Evolutionary conservation across 306 rosid species (phyloP), one percentile per base, ranked within the genome.

Genomic region (Vachellia collinsii): DNA sequence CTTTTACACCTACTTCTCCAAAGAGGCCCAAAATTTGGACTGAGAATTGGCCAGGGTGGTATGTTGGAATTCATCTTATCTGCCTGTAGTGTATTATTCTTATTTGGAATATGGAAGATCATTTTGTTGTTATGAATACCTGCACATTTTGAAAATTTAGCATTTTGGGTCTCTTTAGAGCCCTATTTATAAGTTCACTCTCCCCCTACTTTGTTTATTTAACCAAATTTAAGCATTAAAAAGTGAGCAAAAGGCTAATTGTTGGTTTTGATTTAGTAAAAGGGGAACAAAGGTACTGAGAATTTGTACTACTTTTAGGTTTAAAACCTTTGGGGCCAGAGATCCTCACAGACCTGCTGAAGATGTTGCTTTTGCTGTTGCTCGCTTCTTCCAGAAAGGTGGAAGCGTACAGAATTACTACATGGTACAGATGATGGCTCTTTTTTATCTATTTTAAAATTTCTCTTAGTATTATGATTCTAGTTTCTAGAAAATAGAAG

Each of bases 41-140:
- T 36, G 98, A 94, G 80, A 94, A 94, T 81, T 94, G 97, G 97
- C 97, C 98, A 53, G 98, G 98, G 85, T 94, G 98, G 98, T 94
- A 91, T 75, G 84, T 74, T 70, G 64, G 62, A 64, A 75, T 82
- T 67, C 43, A 76, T 53, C 67, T 65, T 76, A 70, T 23, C 75
- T 78, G 46, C 62, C 54, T 75, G 39, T 51, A 8, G 81, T 80
- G 34, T 75, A 23, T 76, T 37, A 39, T 79, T 83, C 65, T 51
- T 54, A 59, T 44, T 78, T 77, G 67, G 54, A 61, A 39, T 62
- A 46, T 38, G 22, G 16, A 51, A n/a, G 17, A 75, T 39, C 71
- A 68, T 59, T 70, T 77, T 59, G 70, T 70, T 43, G 25, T 68
- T 43, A 71, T 77, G 36, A 38, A 54, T 61, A 39, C 25, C 17